Evolutionary conservation across 2,329 filamentous ascomycete species (phyloP).

Genomic region (Talaromyces sp.): DNA sequence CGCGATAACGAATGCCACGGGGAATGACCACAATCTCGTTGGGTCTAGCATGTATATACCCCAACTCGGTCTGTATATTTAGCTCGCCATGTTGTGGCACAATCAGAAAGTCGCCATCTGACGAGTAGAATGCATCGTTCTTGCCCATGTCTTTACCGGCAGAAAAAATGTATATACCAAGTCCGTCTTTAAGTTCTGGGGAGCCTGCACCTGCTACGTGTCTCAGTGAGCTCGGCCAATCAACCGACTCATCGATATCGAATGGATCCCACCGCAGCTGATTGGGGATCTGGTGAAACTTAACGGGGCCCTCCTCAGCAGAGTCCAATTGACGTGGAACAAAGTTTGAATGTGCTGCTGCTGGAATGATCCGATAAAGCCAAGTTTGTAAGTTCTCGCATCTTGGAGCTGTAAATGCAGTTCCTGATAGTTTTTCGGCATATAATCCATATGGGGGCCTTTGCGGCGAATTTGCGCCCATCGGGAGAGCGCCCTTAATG

Average conservation of each 20-base stretch:
- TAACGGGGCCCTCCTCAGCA: constrained; percentile 33
- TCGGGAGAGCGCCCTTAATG: constrained; percentile 68
- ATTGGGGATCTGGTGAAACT: constrained; percentile 67
- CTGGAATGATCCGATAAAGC: constrained; percentile 67
- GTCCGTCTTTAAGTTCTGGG: not conserved
- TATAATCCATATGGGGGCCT: constrained; percentile 76
- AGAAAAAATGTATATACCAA: not conserved
- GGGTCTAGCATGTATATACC: not conserved
- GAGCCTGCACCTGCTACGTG: not conserved
- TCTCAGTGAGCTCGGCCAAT: not conserved
- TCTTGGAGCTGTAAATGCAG: constrained; percentile 67
- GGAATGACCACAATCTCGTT: not conserved
- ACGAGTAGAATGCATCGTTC: not conserved
- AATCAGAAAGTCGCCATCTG: not conserved
- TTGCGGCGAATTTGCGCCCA: constrained; percentile 77
- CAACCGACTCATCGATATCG: constrained; percentile 51
- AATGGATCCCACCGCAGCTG: constrained; percentile 78
- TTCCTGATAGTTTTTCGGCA: constrained; percentile 73
- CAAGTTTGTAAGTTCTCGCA: constrained; percentile 68
- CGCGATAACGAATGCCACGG: not conserved
- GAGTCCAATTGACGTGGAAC: constrained; percentile 16
- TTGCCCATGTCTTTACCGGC: not conserved
- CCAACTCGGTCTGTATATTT: not conserved
- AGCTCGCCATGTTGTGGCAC: not conserved
- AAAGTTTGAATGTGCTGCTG: constrained; percentile 57